Evolutionary conservation across 164 flowering plant genomes (phyloP), one percentile per base, ranked within the genome.

Genomic region (Kingdonia uniflora): DNA sequence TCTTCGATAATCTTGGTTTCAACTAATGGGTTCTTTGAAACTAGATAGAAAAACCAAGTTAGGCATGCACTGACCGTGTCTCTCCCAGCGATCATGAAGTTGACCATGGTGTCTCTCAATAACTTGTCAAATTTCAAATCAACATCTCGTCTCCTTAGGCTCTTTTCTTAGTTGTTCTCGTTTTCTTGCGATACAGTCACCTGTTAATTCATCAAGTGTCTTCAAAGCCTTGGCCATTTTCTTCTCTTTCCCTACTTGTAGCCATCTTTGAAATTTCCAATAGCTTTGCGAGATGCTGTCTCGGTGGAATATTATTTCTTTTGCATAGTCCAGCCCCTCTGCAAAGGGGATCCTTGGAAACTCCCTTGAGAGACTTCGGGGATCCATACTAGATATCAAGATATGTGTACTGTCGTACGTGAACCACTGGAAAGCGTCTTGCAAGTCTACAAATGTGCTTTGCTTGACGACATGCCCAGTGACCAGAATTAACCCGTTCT

Each of bases 31-130:
- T 80, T 63, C n/a, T 24, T 65, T 1, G 71, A 39, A 17, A 80
- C 33, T 2, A 68, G 58, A 76, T 75, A 80, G 57, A 78, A 68
- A 39, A 82, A 74, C 85, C 94, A 82, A 10, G 76, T 53, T 6
- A 85, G 76, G 38, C 71, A 76, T 5, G 78, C 42, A 51, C 74
- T 65, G 0, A 65, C 49, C 0, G 85, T 76, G 67, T 79, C 86
- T 49, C 70, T 39, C 2, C 85, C 84, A 0, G 89, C 89, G 15
- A 70, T 26, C 62, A 79, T 13, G 57, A 80, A 58, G 47, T 45
- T 74, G 41, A 78, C 10, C 1, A 60, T 17, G 1, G 71, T 57
- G 59, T 85, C 95, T 51, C 80, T 71, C 15, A 78, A 22, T 39
- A 75, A 78, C 41, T 61, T 69, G 42, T 63, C 77, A 5, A 54